Evolutionary conservation across 352 stramenopile genomes (phyloP).

Genomic region (Globisporangium splendens): DNA sequence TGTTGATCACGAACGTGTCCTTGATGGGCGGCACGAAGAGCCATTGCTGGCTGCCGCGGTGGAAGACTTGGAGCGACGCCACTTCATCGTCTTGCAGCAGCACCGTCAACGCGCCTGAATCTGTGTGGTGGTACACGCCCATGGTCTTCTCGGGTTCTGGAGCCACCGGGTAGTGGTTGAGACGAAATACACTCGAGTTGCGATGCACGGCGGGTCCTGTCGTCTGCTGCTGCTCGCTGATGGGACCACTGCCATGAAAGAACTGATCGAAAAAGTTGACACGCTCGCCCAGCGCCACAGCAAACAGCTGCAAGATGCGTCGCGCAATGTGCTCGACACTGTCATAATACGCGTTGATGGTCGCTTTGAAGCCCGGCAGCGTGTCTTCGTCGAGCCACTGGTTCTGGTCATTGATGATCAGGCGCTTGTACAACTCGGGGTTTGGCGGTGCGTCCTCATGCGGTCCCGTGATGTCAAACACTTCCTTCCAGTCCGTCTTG

Average conservation of each 20-base stretch:
- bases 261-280: conserved; percentile 59
- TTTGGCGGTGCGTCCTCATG: conserved; percentile 41
- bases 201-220: background rate
- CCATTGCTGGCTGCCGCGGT: conserved; percentile 47
- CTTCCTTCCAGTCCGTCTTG: conserved; percentile 91
- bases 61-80: conserved; percentile 49
- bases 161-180: conserved; percentile 89
- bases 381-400: conserved; percentile 54
- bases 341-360: conserved; percentile 41
- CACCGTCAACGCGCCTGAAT: conserved; percentile 55
- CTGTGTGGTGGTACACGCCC: conserved; percentile 62
- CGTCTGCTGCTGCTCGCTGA: conserved; percentile 23
- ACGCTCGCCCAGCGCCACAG: conserved; percentile 45
- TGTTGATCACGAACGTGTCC: conserved; percentile 59
- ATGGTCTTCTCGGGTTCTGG: conserved; percentile 41
- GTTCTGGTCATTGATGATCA: conserved; percentile 82
- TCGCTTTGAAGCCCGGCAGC: conserved; percentile 54
- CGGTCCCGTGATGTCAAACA: conserved; percentile 59
- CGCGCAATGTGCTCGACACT: conserved; percentile 50
- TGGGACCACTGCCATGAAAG: conserved; percentile 24
- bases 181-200: conserved; percentile 83
- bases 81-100: conserved; percentile 63
- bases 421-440: conserved; percentile 35
- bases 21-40: conserved; percentile 37
- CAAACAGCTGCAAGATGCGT: conserved; percentile 52